phyloP scores from a whole-genome alignment of 2,329 filamentous ascomycete species.

The Immersiporthe knoxdaviesiana region DNA sequence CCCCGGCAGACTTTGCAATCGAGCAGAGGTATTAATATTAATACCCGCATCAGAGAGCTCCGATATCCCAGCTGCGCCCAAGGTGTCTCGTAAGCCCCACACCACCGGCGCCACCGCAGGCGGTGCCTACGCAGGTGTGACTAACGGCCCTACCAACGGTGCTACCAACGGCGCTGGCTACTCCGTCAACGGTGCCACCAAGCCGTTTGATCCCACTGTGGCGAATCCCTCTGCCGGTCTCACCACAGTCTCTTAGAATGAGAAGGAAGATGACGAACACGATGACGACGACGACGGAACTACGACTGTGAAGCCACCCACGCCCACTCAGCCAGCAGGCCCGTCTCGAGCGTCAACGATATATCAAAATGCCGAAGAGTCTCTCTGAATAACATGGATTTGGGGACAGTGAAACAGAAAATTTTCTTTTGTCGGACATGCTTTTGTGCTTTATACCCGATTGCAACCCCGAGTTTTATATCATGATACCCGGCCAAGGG shows the following conservation, averaged over 20 bases:
- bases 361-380: constrained; percentile 19
- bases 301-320: background rate
- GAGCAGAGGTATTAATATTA: constrained; percentile 11
- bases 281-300: constrained; percentile 4
- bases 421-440: constrained; percentile 18
- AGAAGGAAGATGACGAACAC: background rate
- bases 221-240: constrained; percentile 6
- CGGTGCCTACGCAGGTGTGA: constrained; percentile 15
- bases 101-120: constrained; percentile 24
- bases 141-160: constrained; percentile 31
- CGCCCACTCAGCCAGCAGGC: background rate
- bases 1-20: too few species aligned
- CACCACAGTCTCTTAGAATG: constrained; percentile 15
- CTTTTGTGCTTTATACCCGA: constrained; percentile 26
- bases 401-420: background rate
- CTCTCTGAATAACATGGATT: background rate
- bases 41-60: constrained; percentile 52
- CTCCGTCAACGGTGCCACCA: constrained; percentile 28
- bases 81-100: constrained; percentile 53
- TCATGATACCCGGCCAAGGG: constrained; percentile 26
- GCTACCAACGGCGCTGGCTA: constrained; percentile 28
- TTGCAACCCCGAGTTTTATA: constrained; percentile 12
- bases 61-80: constrained; percentile 67
- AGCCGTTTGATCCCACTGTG: constrained; percentile 7
- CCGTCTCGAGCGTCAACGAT: constrained; percentile 18